Conservation (phyloP, 2,329 filamentous ascomycete genomes). For the Rhinocladiella similis region DNA sequence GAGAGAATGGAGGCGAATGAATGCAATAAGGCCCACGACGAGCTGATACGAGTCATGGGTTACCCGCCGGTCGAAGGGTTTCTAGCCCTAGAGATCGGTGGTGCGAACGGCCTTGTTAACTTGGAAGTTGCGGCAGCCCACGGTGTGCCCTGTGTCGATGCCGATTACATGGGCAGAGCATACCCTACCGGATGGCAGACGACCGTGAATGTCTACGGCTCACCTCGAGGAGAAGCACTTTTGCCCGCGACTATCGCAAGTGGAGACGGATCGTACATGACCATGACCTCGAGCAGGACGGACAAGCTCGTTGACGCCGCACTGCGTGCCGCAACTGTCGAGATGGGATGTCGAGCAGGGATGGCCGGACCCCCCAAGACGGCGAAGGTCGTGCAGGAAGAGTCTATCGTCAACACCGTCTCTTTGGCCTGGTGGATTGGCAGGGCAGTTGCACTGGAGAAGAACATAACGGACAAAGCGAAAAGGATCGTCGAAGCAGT, state of each 20-base stretch:
- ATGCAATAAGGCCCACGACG: slow-evolving; percentile 42
- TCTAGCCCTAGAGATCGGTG: slow-evolving; percentile 67
- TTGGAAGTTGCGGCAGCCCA: slow-evolving; percentile 53
- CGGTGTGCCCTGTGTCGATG: slow-evolving; percentile 43
- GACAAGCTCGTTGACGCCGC: slow-evolving; percentile 45
- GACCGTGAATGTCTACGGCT: slow-evolving; percentile 21
- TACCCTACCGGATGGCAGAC: slow-evolving; percentile 22
- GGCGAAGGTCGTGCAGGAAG: slow-evolving; percentile 37
- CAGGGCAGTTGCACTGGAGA: slow-evolving; percentile 53
- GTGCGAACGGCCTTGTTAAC: slow-evolving; percentile 63
- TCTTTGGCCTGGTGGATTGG: slow-evolving; percentile 56
- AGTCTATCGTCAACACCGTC: slow-evolving; percentile 42
- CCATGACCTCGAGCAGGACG: slow-evolving; percentile 36
- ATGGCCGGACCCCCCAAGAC: slow-evolving; percentile 43
- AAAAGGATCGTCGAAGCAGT: slow-evolving; percentile 56
- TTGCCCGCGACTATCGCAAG: slow-evolving; percentile 38
- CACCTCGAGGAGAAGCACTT: slow-evolving; percentile 8
- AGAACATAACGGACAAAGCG: slow-evolving; percentile 51
- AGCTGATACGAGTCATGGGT: slow-evolving; percentile 55
- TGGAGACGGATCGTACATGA: slow-evolving; percentile 53
- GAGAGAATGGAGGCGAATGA: slow-evolving; percentile 62
- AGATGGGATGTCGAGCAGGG: slow-evolving; percentile 54
- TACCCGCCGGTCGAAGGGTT: slow-evolving; percentile 54
- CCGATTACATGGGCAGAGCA: slow-evolving; percentile 43
- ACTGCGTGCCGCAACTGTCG: slow-evolving; percentile 52